Base-by-base conservation (phyloP, 2,329 filamentous ascomycete species). In the Beauveria bassiana region DNA sequence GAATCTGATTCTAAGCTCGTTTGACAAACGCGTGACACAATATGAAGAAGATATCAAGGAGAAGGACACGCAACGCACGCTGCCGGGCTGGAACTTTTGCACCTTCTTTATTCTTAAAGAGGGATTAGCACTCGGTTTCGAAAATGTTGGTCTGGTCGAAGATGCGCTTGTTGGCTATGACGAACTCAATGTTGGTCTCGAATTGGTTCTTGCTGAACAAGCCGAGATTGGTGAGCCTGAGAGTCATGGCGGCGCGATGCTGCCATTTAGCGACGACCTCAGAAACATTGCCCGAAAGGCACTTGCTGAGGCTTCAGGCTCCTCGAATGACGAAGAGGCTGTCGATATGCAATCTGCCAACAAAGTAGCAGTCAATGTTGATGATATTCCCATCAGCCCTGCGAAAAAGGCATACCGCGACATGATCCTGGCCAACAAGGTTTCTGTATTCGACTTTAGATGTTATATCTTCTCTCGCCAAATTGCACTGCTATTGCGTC, bases 21-120 rank as follows among this genome's bases (percentile, higher is more conserved):
- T 99, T 71, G 93, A 98, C 75, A 81, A 87, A 67, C 86, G 95
- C 9, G 95, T 99, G 1, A 86, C 85, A 22, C 93, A 98, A 69
- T 99, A 99, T 72, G 95, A 99, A 73, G 93, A 97, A 63, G 95
- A 99, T 67, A 96, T 99, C 67, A 89, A 91, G 65, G 95, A 97
- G 73, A 95, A 93, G 70, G 93, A 98, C 68, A 84, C 88, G 0
- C 93, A 98, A 72, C 84, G 93, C 52, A 87, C 81, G 40, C 77
- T 99, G 20, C 95, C 95, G 0, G 95, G 95, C 0, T 99, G 95
- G 95, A 99, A 99, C 70, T 99, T 99, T 71, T 98, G 95, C 74
- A 99, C 95, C 0, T 99, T 99, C 72, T 99, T 99, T 72, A 93
- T 99, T 18, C 81, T 99, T 9, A 99, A 99, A 70, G 95, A 99